phyloP scores from a whole-genome alignment of 2,329 filamentous ascomycete species.

The Clarireedia paspali region DNA sequence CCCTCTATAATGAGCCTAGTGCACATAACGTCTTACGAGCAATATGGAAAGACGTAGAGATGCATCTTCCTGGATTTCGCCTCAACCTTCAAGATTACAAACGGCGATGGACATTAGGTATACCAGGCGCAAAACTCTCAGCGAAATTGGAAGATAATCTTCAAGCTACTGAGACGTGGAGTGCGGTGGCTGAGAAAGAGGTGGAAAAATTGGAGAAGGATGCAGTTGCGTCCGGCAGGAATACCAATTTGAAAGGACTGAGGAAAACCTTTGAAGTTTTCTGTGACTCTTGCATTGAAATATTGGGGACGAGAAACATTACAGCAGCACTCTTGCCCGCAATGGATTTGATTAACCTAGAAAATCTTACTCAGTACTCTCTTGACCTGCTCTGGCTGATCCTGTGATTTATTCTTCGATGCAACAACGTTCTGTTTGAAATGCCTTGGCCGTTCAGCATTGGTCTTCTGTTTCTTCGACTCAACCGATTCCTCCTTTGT shows the following conservation, averaged over 20 bases:
- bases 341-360: slow-evolving; percentile 28
- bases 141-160: background rate
- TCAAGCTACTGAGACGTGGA: slow-evolving; percentile 4
- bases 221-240: background rate
- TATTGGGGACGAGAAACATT: background rate
- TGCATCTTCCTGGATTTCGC: slow-evolving; percentile 2
- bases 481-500: slow-evolving; percentile 19
- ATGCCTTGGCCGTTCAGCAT: slow-evolving; percentile 37
- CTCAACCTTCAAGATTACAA: background rate
- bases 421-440: slow-evolving; percentile 62
- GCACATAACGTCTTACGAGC: background rate
- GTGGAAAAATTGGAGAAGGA: background rate
- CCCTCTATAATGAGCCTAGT: background rate
- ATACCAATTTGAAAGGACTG: background rate
- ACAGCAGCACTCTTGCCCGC: no score
- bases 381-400: slow-evolving; percentile 49
- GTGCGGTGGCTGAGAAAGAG: background rate
- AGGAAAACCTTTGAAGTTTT: background rate
- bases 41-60: slow-evolving; percentile 7
- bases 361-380: slow-evolving; percentile 60
- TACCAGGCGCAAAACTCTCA: background rate
- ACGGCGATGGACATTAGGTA: background rate
- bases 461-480: slow-evolving; percentile 27
- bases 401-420: slow-evolving; percentile 37
- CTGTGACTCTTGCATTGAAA: background rate